Conservation (phyloP, 2,329 filamentous ascomycete species). For the Ploettnerulaceae sp. region DNA sequence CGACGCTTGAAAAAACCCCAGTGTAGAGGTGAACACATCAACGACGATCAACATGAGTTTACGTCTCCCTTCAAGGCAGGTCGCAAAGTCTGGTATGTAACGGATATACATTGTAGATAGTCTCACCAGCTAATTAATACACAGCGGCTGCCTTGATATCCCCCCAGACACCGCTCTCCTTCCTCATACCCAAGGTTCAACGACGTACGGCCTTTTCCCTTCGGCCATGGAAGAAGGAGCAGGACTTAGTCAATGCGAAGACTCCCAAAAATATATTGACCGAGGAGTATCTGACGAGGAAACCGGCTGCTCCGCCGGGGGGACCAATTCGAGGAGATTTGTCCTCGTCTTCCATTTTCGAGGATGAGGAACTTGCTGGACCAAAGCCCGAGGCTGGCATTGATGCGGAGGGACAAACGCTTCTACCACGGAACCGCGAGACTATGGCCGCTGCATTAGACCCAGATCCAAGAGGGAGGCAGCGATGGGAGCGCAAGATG, state of each 20-base stretch:
- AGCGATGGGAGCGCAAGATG: conserved; percentile 78
- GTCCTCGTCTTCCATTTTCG: conserved; percentile 48
- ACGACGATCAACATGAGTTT: conserved; percentile 52
- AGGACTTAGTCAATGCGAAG: conserved; percentile 2
- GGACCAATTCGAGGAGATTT: conserved; percentile 41
- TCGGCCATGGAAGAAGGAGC: conserved; percentile 8
- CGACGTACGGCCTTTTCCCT: conserved; percentile 26
- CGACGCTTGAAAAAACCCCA: not conserved
- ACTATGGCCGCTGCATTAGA: conserved; percentile 63
- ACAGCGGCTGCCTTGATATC: conserved; percentile 25
- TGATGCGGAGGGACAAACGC: conserved; percentile 21
- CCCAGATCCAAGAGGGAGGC: conserved; percentile 66
- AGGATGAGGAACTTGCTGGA: conserved; percentile 37
- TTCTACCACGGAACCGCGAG: conserved; percentile 39
- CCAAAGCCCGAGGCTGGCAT: conserved; percentile 10
- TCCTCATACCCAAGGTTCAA: conserved; percentile 27
- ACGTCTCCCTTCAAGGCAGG: conserved; percentile 56
- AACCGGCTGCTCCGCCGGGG: conserved; percentile 33
- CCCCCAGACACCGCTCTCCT: conserved; percentile 39
- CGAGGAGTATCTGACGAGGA: conserved; percentile 48
- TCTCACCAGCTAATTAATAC: conserved; percentile 21
- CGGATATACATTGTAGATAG: conserved; percentile 11
- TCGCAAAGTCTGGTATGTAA: conserved; percentile 54
- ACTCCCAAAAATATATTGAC: conserved; percentile 50
- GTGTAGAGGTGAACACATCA: conserved; percentile 1